A percentile compares a stretch with the other conserved stretches of the same genome.
phyloP scores from a whole-genome alignment of 2,329 filamentous ascomycete genomes.

The Leptographium wingfieldii region DNA sequence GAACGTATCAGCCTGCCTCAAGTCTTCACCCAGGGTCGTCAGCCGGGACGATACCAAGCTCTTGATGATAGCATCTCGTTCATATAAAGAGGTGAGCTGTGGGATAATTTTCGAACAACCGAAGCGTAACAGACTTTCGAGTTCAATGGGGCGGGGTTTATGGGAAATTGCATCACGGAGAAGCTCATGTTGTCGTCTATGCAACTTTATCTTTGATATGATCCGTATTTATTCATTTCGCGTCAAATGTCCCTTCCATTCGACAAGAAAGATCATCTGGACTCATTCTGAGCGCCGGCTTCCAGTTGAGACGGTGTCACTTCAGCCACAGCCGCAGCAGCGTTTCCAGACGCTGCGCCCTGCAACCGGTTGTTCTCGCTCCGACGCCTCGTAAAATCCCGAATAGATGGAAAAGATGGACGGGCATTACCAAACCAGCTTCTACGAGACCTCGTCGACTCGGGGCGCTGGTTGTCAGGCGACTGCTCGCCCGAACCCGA shows the following conservation, averaged over 20 bases:
- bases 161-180: background rate
- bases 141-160: background rate
- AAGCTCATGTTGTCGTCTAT: background rate
- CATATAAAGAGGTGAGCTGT: too few relatives aligned
- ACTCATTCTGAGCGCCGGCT: conserved; percentile 17
- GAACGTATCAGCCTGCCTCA: background rate
- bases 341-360: background rate
- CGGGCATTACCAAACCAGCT: background rate
- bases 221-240: background rate
- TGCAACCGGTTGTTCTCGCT: background rate
- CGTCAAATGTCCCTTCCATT: background rate
- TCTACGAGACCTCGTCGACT: background rate
- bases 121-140: too few relatives aligned
- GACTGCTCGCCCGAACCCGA: background rate
- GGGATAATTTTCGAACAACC: too few relatives aligned
- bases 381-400: background rate
- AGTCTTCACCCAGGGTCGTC: background rate
- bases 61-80: background rate
- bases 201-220: background rate
- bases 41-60: background rate
- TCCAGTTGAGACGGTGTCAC: conserved; percentile 22
- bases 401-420: background rate
- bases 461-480: background rate
- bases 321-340: background rate
- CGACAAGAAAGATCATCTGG: background rate